These are phyloP conservation scores for Cercospora sp. DNA, from an alignment of 2,329 filamentous ascomycete genomes.

Conservation along the genomic window DNA sequence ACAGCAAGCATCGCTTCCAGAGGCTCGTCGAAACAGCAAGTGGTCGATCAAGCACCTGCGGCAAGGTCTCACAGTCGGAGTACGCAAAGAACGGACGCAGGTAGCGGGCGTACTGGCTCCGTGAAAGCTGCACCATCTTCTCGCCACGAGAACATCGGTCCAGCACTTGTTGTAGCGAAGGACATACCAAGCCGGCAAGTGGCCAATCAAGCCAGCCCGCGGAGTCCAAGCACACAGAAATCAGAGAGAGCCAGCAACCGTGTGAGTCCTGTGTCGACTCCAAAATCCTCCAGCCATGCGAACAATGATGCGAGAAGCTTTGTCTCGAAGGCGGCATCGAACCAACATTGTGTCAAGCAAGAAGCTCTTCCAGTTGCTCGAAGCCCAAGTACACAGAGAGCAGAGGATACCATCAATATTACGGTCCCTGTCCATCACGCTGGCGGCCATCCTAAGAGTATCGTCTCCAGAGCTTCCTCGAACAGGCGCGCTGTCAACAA, in stretches of 20 bases:
- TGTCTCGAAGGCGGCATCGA: neutral
- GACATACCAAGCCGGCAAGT: neutral
- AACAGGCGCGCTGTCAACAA: neutral
- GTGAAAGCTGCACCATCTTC: neutral
- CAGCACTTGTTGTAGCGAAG: neutral
- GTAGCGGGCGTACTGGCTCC: neutral
- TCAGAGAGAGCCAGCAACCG: neutral
- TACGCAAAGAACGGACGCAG: neutral
- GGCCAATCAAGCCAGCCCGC: neutral
- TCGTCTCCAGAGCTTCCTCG: neutral
- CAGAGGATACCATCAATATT: neutral
- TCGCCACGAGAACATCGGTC: neutral
- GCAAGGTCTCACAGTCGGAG: neutral
- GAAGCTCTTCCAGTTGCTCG: neutral
- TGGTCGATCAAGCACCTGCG: neutral
- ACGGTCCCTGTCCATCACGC: neutral
- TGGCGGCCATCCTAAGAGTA: neutral
- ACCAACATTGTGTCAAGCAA: neutral
- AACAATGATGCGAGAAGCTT: neutral
- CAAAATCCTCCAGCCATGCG: neutral
- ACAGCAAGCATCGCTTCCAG: neutral
- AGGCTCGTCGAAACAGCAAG: neutral
- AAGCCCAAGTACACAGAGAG: neutral
- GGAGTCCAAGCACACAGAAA: neutral
- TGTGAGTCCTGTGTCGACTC: accelerated